phyloP scores from a whole-genome alignment of 352 stramenopile species.

The Phytopythium montanum region DNA sequence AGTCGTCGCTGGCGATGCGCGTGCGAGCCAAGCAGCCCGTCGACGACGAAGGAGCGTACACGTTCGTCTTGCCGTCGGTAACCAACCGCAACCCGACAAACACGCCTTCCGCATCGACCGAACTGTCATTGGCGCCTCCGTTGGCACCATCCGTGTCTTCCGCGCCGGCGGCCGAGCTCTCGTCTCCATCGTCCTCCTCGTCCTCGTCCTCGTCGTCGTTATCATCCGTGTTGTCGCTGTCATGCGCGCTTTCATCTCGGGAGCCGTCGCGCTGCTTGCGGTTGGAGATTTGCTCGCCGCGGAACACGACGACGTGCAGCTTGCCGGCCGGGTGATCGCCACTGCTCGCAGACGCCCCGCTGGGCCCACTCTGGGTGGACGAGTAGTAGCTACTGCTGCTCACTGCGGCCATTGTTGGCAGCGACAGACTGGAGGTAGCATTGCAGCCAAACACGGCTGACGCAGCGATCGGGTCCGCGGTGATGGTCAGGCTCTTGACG shows the following conservation, averaged over 20 bases:
- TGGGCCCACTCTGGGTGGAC: constrained; percentile 67
- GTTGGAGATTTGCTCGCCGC: constrained; percentile 80
- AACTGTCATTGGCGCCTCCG: not conserved
- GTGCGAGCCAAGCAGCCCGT: constrained; percentile 68
- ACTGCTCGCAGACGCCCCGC: constrained; percentile 14
- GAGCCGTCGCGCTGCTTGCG: constrained; percentile 24
- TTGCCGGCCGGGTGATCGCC: constrained; percentile 77
- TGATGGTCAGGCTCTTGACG: constrained; percentile 86
- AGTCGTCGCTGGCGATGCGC: constrained; percentile 23
- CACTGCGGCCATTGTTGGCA: constrained; percentile 74
- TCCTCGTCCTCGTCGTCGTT: constrained; percentile 53
- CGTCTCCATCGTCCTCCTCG: constrained; percentile 26
- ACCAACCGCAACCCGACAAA: constrained; percentile 74
- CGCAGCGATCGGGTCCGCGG: constrained; percentile 76
- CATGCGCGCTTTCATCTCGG: not conserved
- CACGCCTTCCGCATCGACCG: constrained; percentile 12
- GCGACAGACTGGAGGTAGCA: constrained; percentile 78
- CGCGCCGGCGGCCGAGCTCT: constrained; percentile 12
- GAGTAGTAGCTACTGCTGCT: constrained; percentile 79
- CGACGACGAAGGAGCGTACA: constrained; percentile 82
- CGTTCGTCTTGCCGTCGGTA: constrained; percentile 85
- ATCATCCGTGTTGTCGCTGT: constrained; percentile 19
- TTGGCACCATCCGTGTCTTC: constrained; percentile 2
- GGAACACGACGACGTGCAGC: constrained; percentile 74
- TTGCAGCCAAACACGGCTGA: constrained; percentile 88